Percentiles rank a stretch among this genome's conserved stretches.
Conservation (phyloP, 306 rosid genomes). For the Cucurbita argyrosperma region DNA sequence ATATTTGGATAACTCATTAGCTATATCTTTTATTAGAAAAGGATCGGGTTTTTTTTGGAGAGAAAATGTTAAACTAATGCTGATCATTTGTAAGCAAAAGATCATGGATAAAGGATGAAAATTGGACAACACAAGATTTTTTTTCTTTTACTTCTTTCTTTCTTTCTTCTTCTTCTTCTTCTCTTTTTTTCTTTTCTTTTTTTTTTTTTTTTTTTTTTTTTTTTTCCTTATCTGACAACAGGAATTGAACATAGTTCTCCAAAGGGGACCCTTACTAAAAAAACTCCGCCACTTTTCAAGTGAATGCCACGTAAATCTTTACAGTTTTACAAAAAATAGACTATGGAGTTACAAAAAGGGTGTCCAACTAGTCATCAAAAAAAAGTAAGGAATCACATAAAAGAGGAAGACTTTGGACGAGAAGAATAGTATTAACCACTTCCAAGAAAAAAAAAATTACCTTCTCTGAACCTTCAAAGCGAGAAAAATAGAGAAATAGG, state of each 20-base stretch:
- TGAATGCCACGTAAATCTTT: neutral
- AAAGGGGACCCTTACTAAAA: neutral
- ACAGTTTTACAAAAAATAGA: neutral
- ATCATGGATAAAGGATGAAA: neutral
- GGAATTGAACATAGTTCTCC: neutral
- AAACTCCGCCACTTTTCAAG: neutral
- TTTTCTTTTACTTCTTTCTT: too few species aligned
- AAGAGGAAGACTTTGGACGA: neutral
- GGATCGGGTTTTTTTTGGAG: neutral
- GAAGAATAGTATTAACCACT: neutral
- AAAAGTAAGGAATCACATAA: neutral
- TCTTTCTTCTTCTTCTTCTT: too few species aligned
- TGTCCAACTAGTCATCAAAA: neutral
- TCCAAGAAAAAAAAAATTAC: neutral
- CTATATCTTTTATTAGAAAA: neutral
- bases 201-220: neutral
- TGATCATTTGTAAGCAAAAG: neutral
- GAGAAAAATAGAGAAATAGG: neutral
- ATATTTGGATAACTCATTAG: neutral
- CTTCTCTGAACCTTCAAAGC: neutral
- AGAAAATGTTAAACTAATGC: neutral
- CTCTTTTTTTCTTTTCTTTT: too few species aligned
- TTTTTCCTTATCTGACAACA: neutral
- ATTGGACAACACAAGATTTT: neutral
- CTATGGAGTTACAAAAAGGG: neutral